Percentiles rank a stretch among this genome's conserved stretches.
phyloP scores from a whole-genome alignment of 768 basidiomycete species.

The Pholiota molesta region DNA sequence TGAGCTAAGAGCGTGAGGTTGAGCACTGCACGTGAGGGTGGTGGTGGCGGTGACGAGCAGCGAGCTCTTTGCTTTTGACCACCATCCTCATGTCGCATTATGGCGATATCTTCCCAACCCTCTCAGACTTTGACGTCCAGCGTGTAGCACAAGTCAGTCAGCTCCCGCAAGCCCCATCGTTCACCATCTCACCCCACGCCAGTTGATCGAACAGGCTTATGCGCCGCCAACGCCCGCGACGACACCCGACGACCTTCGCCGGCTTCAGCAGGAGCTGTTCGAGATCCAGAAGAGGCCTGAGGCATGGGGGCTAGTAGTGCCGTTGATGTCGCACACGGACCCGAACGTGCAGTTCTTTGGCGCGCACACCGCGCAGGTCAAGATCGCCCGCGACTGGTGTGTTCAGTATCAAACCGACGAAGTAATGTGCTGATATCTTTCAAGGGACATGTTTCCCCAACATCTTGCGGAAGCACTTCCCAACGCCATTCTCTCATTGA shows the following conservation, averaged over 20 bases:
- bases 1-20: too few species aligned
- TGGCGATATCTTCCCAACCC: constrained; percentile 50
- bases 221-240: constrained; percentile 49
- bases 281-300: constrained; percentile 77
- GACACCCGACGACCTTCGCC: constrained; percentile 61
- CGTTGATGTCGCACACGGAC: constrained; percentile 71
- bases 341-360: constrained; percentile 93
- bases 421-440: constrained; percentile 12
- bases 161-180: constrained; percentile 25
- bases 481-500: constrained; percentile 70
- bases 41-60: not conserved
- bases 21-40: too few species aligned
- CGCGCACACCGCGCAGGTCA: constrained; percentile 91
- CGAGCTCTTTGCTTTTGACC: not conserved
- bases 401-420: constrained; percentile 34
- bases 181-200: constrained; percentile 25
- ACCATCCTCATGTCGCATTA: constrained; percentile 29
- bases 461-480: constrained; percentile 62
- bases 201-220: constrained; percentile 76
- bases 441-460: constrained; percentile 74
- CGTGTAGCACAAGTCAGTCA: constrained; percentile 61
- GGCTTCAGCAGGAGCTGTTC: constrained; percentile 72
- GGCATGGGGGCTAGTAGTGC: constrained; percentile 85
- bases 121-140: constrained; percentile 55
- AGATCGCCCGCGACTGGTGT: constrained; percentile 92